Conservation (phyloP, 148 eudicot species). For the Simmondsia chinensis region DNA sequence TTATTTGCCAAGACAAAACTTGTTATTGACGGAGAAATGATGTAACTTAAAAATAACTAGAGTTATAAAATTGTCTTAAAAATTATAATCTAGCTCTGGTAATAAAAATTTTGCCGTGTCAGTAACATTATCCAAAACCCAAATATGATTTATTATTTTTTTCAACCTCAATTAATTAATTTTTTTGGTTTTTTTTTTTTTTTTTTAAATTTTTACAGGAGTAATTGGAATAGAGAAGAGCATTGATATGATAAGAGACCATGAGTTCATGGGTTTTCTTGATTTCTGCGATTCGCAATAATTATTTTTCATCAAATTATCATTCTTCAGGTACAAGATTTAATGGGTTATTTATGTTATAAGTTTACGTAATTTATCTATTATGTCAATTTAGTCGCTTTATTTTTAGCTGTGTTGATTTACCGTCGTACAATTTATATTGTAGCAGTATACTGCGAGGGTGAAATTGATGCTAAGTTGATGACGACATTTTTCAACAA, state of each 20-base stretch:
- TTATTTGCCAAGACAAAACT: too few species aligned
- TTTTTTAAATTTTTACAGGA: conserved; percentile 29
- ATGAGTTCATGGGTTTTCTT: conserved; percentile 89
- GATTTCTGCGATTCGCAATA: conserved; percentile 39
- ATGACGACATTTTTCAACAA: conserved; percentile 28
- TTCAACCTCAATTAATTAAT: not conserved
- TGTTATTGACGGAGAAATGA: too few species aligned
- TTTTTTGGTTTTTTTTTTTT: not conserved
- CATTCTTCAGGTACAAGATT: not conserved
- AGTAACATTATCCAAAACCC: too few species aligned
- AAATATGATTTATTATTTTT: not conserved
- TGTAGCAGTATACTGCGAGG: too few species aligned
- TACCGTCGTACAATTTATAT: too few species aligned
- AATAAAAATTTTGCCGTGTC: too few species aligned
- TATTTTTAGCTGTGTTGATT: too few species aligned
- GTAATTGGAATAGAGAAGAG: conserved; percentile 65
- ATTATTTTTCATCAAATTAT: conserved; percentile 3
- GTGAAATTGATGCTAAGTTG: not conserved
- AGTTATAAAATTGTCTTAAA: too few species aligned
- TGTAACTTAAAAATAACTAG: too few species aligned
- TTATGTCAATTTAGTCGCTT: not conserved
- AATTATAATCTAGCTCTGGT: too few species aligned
- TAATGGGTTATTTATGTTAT: not conserved
- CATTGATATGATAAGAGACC: conserved; percentile 49
- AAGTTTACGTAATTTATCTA: conserved; percentile 4